Conservation (phyloP, 2,329 filamentous ascomycete species). For the Botrytis paeoniae region DNA sequence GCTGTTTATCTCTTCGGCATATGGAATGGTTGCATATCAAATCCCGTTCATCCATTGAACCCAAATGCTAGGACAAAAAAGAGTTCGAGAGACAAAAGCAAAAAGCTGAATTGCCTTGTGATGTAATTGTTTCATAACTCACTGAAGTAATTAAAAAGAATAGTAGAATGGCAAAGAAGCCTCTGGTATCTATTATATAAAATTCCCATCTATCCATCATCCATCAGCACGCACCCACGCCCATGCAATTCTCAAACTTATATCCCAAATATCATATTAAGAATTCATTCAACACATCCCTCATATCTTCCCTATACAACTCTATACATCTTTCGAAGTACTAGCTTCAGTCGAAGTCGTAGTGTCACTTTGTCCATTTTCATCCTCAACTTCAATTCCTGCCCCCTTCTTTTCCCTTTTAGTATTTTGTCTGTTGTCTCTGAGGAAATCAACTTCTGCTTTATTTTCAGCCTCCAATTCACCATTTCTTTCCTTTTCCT, state of each 20-base stretch:
- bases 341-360: neutral
- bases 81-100: neutral
- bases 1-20: neutral
- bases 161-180: neutral
- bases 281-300: neutral
- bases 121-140: neutral
- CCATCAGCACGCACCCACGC: neutral
- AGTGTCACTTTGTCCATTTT: neutral
- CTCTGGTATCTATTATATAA: slow-evolving; percentile 5
- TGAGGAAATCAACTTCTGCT: neutral
- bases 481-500: slow-evolving; percentile 14
- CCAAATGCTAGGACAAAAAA: neutral
- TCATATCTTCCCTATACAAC: neutral
- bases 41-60: neutral
- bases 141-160: neutral
- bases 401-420: neutral
- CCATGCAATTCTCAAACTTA: neutral
- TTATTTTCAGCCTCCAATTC: neutral
- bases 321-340: neutral
- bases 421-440: neutral
- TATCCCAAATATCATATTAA: neutral
- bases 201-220: neutral
- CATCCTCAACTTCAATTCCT: neutral
- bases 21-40: neutral
- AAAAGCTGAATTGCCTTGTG: neutral